phyloP scores from a whole-genome alignment of 176 grass and related monocot genomes.

The Oryza meyeriana region DNA sequence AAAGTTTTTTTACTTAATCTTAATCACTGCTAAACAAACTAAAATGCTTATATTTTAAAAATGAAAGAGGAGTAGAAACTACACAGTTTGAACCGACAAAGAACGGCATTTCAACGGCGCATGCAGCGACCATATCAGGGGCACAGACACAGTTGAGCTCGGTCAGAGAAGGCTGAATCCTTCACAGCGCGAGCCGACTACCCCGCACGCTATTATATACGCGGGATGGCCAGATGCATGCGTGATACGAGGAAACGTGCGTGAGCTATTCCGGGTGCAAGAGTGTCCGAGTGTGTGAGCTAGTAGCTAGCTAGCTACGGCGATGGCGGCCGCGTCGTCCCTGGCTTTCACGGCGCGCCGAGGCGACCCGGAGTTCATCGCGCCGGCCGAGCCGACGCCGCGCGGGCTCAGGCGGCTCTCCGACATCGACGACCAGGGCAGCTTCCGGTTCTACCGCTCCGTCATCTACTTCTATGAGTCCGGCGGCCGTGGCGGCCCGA shows the following conservation, averaged over 20 bases:
- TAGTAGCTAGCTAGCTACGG: background rate
- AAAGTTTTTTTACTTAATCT: too few relatives aligned
- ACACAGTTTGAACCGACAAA: background rate
- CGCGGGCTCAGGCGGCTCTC: conserved; percentile 37
- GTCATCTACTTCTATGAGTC: conserved; percentile 27
- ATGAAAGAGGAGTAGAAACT: too few relatives aligned
- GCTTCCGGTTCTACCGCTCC: conserved; percentile 37
- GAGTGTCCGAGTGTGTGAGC: background rate
- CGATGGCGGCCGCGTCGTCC: background rate
- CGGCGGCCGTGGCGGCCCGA: background rate
- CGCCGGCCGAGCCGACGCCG: conserved; percentile 23
- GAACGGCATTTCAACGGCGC: background rate
- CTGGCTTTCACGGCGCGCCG: conserved; percentile 21
- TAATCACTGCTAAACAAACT: too few relatives aligned
- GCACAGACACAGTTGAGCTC: background rate
- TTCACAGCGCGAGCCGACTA: background rate
- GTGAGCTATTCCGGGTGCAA: background rate
- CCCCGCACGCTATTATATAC: background rate
- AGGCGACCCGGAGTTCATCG: conserved; percentile 14
- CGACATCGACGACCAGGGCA: conserved; percentile 49
- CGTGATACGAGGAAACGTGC: background rate
- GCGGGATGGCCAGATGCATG: background rate
- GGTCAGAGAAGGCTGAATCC: too few relatives aligned
- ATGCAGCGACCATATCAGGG: background rate
- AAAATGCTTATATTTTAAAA: too few relatives aligned